Evolutionary conservation across 2,329 filamentous ascomycete genomes (phyloP).

Genomic region (Sarocladium strictum): DNA sequence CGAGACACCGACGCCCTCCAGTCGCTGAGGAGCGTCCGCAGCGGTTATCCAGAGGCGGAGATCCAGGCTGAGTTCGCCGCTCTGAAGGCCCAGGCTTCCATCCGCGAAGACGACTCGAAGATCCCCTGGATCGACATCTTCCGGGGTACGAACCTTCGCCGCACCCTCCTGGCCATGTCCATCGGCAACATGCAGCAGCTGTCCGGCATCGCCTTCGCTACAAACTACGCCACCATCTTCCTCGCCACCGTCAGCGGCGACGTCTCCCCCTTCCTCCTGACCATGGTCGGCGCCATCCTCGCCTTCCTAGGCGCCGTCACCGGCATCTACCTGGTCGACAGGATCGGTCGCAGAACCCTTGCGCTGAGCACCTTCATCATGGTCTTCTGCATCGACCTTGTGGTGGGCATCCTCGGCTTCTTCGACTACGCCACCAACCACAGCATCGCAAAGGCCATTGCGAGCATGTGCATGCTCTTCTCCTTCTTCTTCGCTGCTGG

Average conservation of each 20-base stretch:
- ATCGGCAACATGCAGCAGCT: constrained; percentile 35
- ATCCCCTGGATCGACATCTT: constrained; percentile 38
- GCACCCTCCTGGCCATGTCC: constrained; percentile 35
- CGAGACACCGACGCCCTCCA: constrained; percentile 32
- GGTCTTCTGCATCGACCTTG: constrained; percentile 32
- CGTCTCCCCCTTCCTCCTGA: constrained; percentile 28
- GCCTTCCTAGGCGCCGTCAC: constrained; percentile 37
- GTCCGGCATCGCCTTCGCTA: constrained; percentile 39
- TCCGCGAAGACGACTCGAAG: constrained; percentile 35
- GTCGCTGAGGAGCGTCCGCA: constrained; percentile 34
- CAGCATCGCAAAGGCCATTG: constrained; percentile 19
- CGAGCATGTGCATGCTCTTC: constrained; percentile 6
- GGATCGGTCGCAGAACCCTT: constrained; percentile 32
- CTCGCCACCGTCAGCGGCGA: constrained; percentile 28
- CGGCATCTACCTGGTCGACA: constrained; percentile 36
- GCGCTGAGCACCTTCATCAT: constrained; percentile 27
- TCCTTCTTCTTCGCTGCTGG: constrained; percentile 27
- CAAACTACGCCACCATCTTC: constrained; percentile 33
- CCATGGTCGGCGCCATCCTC: constrained; percentile 40
- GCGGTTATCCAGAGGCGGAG: background rate
- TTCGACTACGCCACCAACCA: constrained; percentile 22
- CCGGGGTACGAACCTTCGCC: constrained; percentile 32
- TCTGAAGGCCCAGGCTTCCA: constrained; percentile 38
- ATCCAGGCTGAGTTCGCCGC: constrained; percentile 17
- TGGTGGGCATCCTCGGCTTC: constrained; percentile 41